phyloP scores from a whole-genome alignment of 2,329 filamentous ascomycete genomes.

The Ilyonectria sp. region DNA sequence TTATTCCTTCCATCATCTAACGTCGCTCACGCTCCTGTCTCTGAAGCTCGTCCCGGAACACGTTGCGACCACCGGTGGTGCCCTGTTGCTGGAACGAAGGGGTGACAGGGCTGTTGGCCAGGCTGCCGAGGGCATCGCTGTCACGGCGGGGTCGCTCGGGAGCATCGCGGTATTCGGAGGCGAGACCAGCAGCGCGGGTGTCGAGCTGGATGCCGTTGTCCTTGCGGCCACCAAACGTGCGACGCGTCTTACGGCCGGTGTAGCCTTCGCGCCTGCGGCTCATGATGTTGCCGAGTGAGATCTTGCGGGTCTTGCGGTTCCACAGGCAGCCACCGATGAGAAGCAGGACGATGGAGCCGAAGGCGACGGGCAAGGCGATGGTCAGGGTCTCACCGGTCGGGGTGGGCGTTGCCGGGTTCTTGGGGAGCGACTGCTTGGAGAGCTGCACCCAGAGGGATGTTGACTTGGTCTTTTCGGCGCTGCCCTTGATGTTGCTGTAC shows the following conservation, averaged over 20 bases:
- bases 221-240: constrained; percentile 53
- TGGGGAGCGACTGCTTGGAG: constrained; percentile 53
- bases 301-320: constrained; percentile 66
- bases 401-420: constrained; percentile 52
- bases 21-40: constrained; percentile 61
- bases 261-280: constrained; percentile 62
- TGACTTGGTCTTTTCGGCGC: constrained; percentile 57
- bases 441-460: constrained; percentile 59
- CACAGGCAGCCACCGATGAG: constrained; percentile 71
- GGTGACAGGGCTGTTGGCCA: constrained; percentile 63
- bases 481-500: constrained; percentile 55
- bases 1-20: constrained; percentile 24
- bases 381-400: constrained; percentile 60
- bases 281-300: constrained; percentile 68
- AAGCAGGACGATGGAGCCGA: constrained; percentile 64
- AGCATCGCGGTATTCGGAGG: constrained; percentile 55
- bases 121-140: constrained; percentile 65
- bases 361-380: constrained; percentile 67
- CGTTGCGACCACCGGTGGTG: constrained; percentile 55
- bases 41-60: constrained; percentile 65
- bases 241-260: constrained; percentile 56
- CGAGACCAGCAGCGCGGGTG: constrained; percentile 45
- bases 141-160: constrained; percentile 54
- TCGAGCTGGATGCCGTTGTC: constrained; percentile 63
- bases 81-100: constrained; percentile 58